Base-by-base conservation (phyloP, 768 basidiomycete species). In the Megacollybia marginata region DNA sequence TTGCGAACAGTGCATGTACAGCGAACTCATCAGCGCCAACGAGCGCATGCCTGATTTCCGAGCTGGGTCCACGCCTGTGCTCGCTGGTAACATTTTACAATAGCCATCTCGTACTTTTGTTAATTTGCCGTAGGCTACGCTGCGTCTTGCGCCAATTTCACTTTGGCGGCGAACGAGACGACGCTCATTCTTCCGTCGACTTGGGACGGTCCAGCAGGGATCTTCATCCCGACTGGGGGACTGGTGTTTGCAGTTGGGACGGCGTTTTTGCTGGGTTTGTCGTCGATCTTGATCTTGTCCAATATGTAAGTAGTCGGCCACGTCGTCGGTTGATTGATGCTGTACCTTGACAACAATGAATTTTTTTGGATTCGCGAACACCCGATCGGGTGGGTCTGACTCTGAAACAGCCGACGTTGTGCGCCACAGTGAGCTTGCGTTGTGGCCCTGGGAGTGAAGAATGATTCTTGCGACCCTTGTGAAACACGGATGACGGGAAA, bases 1-100 rank as follows among this genome's bases (percentile, higher is more conserved):
- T 33, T 85, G 85, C 65, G 75, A 89, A 62, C 78, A 82, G 57
- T 89, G 86, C 69, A 75, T 84, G 73, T 81, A 84, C 59, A 61
- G 64, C 38, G 66, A 67, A 50, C 65, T 87, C 23, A 73, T 90
- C 54, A 57, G 58, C 9, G 64, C 65, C 33, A 82, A 82, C 59
- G 59, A 69, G 49, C 69, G 61, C 19, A 64, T 70, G 50, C 70
- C 75, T 9, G 79, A 84, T 60, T 65, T 69, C 46, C 69, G 71
- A 13, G 78, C 76, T 4, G 87, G 86, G 9, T 82, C 81, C n/a
- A 71, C 73, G 45, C 60, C 72, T 13, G 69, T 82, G n/a, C 64
- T 88, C 38, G 62, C 59, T 35, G 81, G 87, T 84, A 52, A n/a
- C 49, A 74, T 61, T 34, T 33, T 11, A 44, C n/a, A n/a, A n/a